phyloP scores from a whole-genome alignment of 768 basidiomycete genomes.

The Pholiota molesta region DNA sequence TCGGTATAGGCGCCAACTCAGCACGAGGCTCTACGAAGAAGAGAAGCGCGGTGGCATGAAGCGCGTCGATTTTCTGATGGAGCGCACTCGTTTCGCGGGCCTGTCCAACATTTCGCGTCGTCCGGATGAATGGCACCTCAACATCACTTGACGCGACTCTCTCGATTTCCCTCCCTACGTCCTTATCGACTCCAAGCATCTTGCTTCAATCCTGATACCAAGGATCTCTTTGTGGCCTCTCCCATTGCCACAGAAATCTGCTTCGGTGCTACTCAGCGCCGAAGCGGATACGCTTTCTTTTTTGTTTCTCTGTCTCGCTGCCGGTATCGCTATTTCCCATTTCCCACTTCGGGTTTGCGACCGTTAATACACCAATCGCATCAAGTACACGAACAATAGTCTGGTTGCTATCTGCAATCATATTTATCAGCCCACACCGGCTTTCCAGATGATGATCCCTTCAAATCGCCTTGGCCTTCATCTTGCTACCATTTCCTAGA shows the following conservation, averaged over 20 bases:
- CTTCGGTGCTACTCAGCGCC: background rate
- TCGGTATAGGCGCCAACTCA: conserved; percentile 43
- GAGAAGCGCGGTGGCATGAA: conserved; percentile 57
- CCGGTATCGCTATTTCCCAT: background rate
- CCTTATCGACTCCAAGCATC: background rate
- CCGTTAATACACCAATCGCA: background rate
- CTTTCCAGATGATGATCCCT: background rate
- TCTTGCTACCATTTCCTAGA: background rate
- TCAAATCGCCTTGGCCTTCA: background rate
- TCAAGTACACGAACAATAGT: background rate
- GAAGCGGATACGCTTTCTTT: background rate
- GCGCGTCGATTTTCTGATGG: conserved; percentile 61
- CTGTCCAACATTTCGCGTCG: conserved; percentile 29
- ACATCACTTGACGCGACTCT: background rate
- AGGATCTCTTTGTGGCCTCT: background rate
- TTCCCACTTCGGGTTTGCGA: background rate
- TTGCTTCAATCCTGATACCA: background rate
- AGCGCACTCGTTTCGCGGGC: conserved; percentile 47
- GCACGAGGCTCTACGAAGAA: conserved; percentile 34
- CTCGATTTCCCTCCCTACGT: background rate
- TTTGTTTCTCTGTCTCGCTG: background rate
- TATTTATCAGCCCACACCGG: background rate
- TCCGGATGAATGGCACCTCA: conserved; percentile 1
- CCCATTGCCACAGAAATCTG: background rate
- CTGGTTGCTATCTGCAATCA: background rate